Conservation (phyloP, 176 grass and related monocot genomes). For the Ensete ventricosum region DNA sequence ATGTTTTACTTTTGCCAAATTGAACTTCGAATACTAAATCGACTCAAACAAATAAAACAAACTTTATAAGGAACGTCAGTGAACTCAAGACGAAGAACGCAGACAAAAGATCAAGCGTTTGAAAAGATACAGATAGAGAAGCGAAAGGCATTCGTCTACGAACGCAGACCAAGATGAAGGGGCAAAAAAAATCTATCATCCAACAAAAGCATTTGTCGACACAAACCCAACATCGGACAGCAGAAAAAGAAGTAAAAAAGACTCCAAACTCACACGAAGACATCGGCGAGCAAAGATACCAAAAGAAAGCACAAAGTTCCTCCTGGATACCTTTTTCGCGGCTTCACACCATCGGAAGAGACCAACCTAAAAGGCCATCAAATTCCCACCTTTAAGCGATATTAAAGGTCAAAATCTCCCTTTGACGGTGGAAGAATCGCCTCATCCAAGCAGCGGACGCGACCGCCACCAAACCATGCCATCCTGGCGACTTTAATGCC, state of each 20-base stretch:
- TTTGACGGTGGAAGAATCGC: neutral
- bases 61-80: neutral
- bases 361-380: neutral
- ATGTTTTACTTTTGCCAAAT: neutral
- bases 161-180: neutral
- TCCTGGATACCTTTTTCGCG: neutral
- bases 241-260: neutral
- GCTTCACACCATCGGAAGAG: neutral
- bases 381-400: neutral
- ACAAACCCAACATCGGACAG: neutral
- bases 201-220: neutral
- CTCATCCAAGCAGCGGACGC: neutral
- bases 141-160: neutral
- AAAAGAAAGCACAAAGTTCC: neutral
- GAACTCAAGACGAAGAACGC: neutral
- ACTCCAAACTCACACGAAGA: neutral
- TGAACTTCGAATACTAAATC: neutral
- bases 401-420: neutral
- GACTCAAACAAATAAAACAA: neutral
- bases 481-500: neutral
- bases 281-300: neutral
- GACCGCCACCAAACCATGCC: neutral
- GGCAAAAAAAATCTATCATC: neutral
- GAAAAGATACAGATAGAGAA: neutral
- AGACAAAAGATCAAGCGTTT: neutral